Evolutionary conservation across 2,329 filamentous ascomycete species (phyloP).

Genomic region (Arachnopeziza araneosa): DNA sequence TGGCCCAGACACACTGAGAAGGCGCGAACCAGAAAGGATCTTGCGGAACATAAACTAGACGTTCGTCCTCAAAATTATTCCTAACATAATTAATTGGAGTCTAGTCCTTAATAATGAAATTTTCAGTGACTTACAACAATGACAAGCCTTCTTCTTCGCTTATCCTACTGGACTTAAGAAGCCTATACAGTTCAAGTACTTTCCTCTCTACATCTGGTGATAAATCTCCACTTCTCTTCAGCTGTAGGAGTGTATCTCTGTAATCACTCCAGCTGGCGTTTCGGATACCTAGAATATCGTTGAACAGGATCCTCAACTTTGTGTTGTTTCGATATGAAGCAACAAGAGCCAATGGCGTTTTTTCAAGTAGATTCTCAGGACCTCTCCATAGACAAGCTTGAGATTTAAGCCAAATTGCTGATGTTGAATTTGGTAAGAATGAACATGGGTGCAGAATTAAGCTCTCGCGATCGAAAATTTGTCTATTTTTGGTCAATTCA

Average conservation of each 20-base stretch:
- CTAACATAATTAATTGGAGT: slow-evolving; percentile 2
- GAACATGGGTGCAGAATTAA: slow-evolving; percentile 12
- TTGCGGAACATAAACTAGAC: slow-evolving; percentile 11
- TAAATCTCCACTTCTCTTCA: slow-evolving; percentile 1
- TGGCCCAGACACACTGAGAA: slow-evolving; percentile 17
- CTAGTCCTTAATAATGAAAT: not conserved
- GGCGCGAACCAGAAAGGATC: slow-evolving; percentile 13
- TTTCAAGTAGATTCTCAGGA: slow-evolving; percentile 12
- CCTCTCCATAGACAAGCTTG: slow-evolving; percentile 13
- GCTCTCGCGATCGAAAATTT: slow-evolving; percentile 1
- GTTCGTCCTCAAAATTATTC: slow-evolving; percentile 8
- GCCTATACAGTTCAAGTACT: slow-evolving; percentile 3
- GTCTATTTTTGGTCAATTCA: not conserved
- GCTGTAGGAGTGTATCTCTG: slow-evolving; percentile 4
- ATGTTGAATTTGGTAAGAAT: slow-evolving; percentile 4
- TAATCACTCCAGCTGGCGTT: slow-evolving; percentile 17
- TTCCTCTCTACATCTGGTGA: slow-evolving; percentile 2
- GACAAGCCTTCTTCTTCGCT: not conserved
- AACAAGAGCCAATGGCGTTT: slow-evolving; percentile 9
- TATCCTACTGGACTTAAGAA: not conserved
- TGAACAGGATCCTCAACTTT: slow-evolving; percentile 9
- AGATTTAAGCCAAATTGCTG: slow-evolving; percentile 10
- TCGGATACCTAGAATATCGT: slow-evolving; percentile 10
- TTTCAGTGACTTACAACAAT: not conserved
- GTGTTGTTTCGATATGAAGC: slow-evolving; percentile 11